phyloP scores from a whole-genome alignment of 257 asterid genomes.

The Nicotiana attenuata region DNA sequence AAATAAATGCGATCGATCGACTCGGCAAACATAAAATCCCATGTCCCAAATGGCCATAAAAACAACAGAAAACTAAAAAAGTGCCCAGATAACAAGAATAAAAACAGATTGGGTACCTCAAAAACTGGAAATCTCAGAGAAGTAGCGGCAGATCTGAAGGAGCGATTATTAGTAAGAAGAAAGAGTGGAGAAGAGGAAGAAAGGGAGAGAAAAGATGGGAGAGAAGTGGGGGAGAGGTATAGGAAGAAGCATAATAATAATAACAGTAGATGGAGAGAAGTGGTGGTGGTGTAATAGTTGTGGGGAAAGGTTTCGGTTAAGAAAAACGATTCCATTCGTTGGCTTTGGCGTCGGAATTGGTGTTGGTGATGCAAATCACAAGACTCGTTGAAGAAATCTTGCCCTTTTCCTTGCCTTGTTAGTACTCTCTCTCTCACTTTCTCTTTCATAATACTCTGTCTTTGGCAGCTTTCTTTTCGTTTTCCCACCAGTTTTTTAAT shows the following conservation, averaged over 20 bases:
- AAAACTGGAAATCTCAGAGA: neutral
- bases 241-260: conserved; percentile 27
- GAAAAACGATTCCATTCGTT: conserved; percentile 52
- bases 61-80: neutral
- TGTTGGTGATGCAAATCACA: conserved; percentile 18
- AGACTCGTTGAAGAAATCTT: conserved; percentile 44
- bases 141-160: neutral
- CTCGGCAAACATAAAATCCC: neutral
- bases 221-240: neutral
- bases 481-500: conserved; percentile 35
- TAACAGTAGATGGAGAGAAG: conserved; percentile 27
- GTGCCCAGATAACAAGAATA: neutral
- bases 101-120: neutral
- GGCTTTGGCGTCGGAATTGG: conserved; percentile 38
- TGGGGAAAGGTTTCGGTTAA: conserved; percentile 46
- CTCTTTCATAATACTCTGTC: conserved; percentile 9
- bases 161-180: neutral
- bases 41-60: neutral
- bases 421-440: conserved; percentile 15
- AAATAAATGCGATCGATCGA: neutral
- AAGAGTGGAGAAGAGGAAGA: neutral
- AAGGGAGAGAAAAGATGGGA: neutral
- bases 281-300: conserved; percentile 53
- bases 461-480: conserved; percentile 47
- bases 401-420: conserved; percentile 26